Evolutionary conservation across 768 basidiomycete species (phyloP), one percentile per base, ranked within the genome.

Genomic region (Naganishia vaughanmartiniae): DNA sequence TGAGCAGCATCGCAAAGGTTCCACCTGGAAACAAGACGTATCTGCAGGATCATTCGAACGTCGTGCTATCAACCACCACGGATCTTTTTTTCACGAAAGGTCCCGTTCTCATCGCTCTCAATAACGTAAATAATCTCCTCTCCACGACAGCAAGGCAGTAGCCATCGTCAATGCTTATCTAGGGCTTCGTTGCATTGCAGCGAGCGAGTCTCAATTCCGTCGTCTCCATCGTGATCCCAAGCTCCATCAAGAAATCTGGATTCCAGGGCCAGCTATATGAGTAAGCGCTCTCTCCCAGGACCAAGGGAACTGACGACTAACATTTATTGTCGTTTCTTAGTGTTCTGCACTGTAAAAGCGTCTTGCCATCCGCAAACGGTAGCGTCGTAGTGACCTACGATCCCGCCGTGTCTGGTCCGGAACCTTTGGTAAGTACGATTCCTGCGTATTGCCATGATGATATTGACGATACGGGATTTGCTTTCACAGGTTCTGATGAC

Each of bases 31-130:
- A 76, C 46, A 34, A 46, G 72, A 74, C 51, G 39, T 80, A 77
- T 70, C 54, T 80, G 15, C 56, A 77, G 24, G 70, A 72, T 5
- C 71, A 63, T 7, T 69, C 74, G 14, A 70, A 70, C 45, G 72
- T 80, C 53, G 39, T 77, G 4, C 69, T 71, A 21, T 72, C 65
- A 15, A 74, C 78, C 14, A 63, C 56, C 7, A 67, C 66, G 24
- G 79, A 80, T 66, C 72, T 80, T 46, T 77, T 76, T 9, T 77
- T 81, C 42, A 74, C 76, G 5, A 79, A 79, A 57, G 80, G 80
- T 19, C 78, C 78, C 21, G 26, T 78, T 7, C 39, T 81, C 17
- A 76, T 78, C 36, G 74, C 77, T 12, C 42, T 81, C 54, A 81
- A 77, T 28, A 81, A 79, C 48, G 77, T 79, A 69, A 77, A 77